Base-by-base conservation (phyloP, 805 yeast species). In the Torulaspora gathmanii region DNA sequence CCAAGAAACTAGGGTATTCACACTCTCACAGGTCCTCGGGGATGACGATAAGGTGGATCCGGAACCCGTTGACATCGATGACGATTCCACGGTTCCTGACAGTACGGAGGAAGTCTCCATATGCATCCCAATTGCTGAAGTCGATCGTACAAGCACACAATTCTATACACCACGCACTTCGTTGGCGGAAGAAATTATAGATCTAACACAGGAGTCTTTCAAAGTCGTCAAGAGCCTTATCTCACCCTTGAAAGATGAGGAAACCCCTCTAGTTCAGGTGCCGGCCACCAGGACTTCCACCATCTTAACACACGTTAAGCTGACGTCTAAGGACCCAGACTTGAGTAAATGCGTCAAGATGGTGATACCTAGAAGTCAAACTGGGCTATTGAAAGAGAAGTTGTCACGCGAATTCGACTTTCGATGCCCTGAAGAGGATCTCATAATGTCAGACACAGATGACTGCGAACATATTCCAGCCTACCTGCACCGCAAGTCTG, bases 241-340 rank as follows among this genome's bases (percentile, higher is more conserved):
- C 10, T 64, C 68, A 0, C 67, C 66, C 1, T 30, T 60, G 23
- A 56, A 54, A 37, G n/a, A 40, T n/a, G 50, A 48, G 16, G 45
- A 38, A 5, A 16, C 37, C 15, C 16, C 51, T 9, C 31, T 22
- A 19, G 47, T 63, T 4, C 64, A 64, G 44, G 63, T 64, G 2
- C 66, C 67, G 4, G 67, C 64, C 3, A 60, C 67, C n/a, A 53
- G 65, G 40, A 46, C 54, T 1, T 44, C 64, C 3, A 61, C 66
- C 4, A 12, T 37, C 12, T 19, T 33, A 5, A 33, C 40, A 10
- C 37, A 31, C 9, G 36, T 26, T n/a, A 31, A 36, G 15, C 19
- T 30, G 20, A 27, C 37, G 8, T 26, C 37, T 16, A n/a, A 23
- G 12, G 12, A 6, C 8, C n/a, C 20, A 2, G 25, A 34, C 16